Evolutionary conservation across 2,329 filamentous ascomycete genomes (phyloP).

Genomic region (Cladorrhinum sp.): DNA sequence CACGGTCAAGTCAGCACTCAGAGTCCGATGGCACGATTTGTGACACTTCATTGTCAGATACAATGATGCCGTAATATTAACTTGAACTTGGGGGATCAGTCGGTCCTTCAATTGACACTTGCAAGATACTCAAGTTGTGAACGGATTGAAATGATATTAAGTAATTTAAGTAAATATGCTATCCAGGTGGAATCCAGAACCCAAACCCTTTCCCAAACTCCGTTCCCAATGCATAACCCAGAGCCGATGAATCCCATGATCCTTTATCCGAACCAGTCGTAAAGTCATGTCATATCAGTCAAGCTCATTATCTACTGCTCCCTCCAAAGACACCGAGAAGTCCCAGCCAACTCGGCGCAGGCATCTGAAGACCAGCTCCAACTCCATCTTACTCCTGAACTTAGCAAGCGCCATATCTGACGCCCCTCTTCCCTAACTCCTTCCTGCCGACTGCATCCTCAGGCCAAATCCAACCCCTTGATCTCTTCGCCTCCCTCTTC

Average conservation of each 20-base stretch:
- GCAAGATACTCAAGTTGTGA: too few species aligned
- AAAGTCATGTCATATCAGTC: conserved; percentile 1
- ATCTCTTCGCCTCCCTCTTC: conserved; percentile 73
- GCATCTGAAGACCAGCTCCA: background rate
- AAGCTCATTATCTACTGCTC: background rate
- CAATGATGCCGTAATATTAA: too few species aligned
- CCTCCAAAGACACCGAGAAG: background rate
- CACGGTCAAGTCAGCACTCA: too few species aligned
- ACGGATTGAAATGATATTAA: background rate
- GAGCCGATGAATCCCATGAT: background rate
- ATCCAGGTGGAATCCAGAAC: background rate
- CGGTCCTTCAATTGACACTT: too few species aligned
- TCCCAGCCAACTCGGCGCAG: background rate
- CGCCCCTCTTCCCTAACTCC: conserved; percentile 66
- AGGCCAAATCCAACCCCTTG: conserved; percentile 71
- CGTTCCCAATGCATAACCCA: background rate
- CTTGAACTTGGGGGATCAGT: too few species aligned
- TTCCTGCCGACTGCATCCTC: conserved; percentile 70
- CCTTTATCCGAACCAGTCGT: conserved; percentile 3
- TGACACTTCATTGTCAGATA: too few species aligned
- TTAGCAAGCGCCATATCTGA: conserved; percentile 51
- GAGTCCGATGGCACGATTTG: too few species aligned
- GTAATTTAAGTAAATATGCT: background rate
- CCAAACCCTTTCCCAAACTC: background rate
- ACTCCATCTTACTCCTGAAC: background rate